Conservation (phyloP, 2,329 filamentous ascomycete species). For the Monilinia polystroma region DNA sequence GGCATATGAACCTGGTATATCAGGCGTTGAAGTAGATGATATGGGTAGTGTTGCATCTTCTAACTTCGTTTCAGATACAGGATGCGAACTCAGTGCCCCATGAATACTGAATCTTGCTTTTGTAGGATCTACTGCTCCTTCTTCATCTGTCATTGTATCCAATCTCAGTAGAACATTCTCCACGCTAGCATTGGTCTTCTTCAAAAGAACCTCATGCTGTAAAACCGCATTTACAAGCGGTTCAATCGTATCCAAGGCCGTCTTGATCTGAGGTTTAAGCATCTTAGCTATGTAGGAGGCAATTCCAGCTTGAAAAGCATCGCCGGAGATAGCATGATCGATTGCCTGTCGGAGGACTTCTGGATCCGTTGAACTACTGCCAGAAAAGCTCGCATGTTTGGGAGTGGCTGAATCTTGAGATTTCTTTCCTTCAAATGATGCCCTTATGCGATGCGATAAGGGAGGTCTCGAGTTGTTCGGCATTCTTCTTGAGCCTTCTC, state of each 20-base stretch:
- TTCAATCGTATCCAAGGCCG: conserved; percentile 39
- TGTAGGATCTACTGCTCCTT: neutral
- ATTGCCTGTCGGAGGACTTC: conserved; percentile 35
- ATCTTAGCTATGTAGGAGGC: conserved; percentile 37
- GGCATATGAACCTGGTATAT: neutral
- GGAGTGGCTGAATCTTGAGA: conserved; percentile 18
- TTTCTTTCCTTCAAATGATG: conserved; percentile 38
- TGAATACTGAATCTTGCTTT: neutral
- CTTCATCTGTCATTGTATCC: conserved; percentile 30
- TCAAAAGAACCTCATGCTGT: conserved; percentile 37
- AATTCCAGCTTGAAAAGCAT: conserved; percentile 38
- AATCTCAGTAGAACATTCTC: conserved; percentile 36
- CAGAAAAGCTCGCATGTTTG: conserved; percentile 22
- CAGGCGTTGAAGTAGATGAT: neutral
- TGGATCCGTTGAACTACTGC: conserved; percentile 29
- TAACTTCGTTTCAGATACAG: neutral
- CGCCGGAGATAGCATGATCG: conserved; percentile 36
- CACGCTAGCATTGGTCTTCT: conserved; percentile 39
- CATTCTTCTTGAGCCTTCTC: conserved; percentile 9
- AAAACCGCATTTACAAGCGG: conserved; percentile 41
- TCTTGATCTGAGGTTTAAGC: conserved; percentile 39
- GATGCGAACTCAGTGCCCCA: conserved; percentile 10
- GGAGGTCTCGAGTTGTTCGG: conserved; percentile 37
- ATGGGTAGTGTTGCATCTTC: neutral
- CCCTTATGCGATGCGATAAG: conserved; percentile 37